A percentile compares a stretch with the other conserved stretches of the same genome.
Evolutionary conservation across 129 eudicot species (phyloP).

Genomic region (Pittosporum tobira): DNA sequence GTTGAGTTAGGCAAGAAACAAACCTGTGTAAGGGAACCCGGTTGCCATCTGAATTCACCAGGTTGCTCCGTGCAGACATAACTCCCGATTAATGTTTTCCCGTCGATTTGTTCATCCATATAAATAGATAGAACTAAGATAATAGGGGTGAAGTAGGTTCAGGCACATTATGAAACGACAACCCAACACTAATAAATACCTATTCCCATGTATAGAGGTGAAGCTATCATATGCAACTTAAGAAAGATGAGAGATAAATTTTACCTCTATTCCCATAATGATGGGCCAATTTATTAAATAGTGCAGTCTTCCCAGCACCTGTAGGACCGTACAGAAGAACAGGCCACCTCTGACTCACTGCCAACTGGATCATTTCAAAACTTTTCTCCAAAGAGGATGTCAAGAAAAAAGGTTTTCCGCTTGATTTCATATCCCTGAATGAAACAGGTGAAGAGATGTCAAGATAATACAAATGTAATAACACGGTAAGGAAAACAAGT

Average conservation of each 20-base stretch:
- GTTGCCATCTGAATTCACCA: slow-evolving; percentile 99
- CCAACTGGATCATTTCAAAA: slow-evolving; percentile 79
- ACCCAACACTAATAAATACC: background rate
- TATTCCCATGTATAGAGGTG: background rate
- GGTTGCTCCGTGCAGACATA: slow-evolving; percentile 92
- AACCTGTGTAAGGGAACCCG: slow-evolving; percentile 99
- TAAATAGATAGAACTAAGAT: slow-evolving; percentile 65
- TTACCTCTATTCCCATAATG: slow-evolving; percentile 67
- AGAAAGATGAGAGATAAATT: background rate
- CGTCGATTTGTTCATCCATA: slow-evolving; percentile 99
- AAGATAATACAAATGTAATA: slow-evolving; percentile 8
- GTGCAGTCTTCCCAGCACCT: slow-evolving; percentile 91
- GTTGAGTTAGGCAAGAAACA: too few relatives aligned
- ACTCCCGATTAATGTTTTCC: slow-evolving; percentile 80
- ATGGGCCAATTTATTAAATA: slow-evolving; percentile 57
- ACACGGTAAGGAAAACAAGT: too few relatives aligned
- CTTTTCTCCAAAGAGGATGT: slow-evolving; percentile 65
- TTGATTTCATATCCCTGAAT: slow-evolving; percentile 32
- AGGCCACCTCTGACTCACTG: slow-evolving; percentile 96
- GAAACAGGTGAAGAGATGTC: slow-evolving; percentile 3
- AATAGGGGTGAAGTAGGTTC: background rate
- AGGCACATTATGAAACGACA: background rate
- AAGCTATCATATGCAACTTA: too few relatives aligned
- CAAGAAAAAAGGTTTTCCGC: slow-evolving; percentile 55
- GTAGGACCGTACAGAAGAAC: slow-evolving; percentile 93